Evolutionary conservation across 2,329 filamentous ascomycete genomes (phyloP).

Genomic region (Graphium sp.): DNA sequence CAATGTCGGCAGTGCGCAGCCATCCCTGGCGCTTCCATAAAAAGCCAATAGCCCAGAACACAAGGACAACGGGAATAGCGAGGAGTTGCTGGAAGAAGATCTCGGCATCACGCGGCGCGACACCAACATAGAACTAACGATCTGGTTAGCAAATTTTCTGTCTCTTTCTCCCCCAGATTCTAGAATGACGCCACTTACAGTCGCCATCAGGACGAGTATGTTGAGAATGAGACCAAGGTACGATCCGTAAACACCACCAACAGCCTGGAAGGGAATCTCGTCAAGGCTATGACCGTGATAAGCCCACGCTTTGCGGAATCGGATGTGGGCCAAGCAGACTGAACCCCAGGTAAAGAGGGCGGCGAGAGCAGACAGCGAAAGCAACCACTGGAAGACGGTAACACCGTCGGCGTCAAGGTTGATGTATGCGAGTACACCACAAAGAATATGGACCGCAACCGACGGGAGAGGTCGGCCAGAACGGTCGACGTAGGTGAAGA

Average conservation of each 20-base stretch:
- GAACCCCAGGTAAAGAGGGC: conserved; percentile 50
- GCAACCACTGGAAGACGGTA: conserved; percentile 45
- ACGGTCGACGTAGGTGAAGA: conserved; percentile 35
- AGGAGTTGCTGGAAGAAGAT: conserved; percentile 38
- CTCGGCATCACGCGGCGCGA: conserved; percentile 23
- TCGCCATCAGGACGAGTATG: conserved; percentile 31
- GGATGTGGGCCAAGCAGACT: conserved; percentile 48
- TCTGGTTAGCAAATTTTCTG: conserved; percentile 4
- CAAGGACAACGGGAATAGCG: conserved; percentile 31
- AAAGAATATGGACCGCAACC: conserved; percentile 25
- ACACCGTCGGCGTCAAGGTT: conserved; percentile 25
- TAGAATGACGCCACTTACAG: conserved; percentile 17
- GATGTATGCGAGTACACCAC: conserved; percentile 29
- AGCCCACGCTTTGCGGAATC: conserved; percentile 47
- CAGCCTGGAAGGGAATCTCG: conserved; percentile 47
- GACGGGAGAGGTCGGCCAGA: conserved; percentile 31
- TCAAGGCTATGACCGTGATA: conserved; percentile 39
- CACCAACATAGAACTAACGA: conserved; percentile 31
- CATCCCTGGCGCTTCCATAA: conserved; percentile 48
- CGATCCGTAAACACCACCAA: conserved; percentile 43
- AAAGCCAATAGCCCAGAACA: conserved; percentile 39
- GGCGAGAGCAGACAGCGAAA: conserved; percentile 44
- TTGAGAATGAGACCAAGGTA: conserved; percentile 43
- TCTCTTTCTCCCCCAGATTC: conserved; percentile 3
- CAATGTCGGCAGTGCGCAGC: conserved; percentile 41